phyloP scores from a whole-genome alignment of 345 rosid species.

The Corchorus capsularis region DNA sequence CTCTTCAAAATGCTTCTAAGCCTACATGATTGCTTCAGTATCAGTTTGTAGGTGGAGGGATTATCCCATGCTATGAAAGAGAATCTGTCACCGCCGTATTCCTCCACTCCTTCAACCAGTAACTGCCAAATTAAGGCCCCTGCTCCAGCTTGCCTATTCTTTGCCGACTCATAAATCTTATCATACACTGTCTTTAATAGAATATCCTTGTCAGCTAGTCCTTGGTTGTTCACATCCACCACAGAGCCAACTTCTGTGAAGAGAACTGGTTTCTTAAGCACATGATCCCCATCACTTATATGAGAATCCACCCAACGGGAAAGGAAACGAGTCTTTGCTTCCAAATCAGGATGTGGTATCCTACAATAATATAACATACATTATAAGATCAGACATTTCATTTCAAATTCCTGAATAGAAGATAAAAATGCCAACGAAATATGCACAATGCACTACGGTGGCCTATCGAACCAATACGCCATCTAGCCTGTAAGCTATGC shows the following conservation, averaged over 20 bases:
- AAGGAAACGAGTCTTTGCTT: constrained; percentile 14
- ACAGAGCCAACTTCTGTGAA: constrained; percentile 22
- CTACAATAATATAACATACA: neutral
- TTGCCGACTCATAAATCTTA: constrained; percentile 21
- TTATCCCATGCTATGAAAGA: constrained; percentile 17
- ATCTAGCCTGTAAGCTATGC: neutral
- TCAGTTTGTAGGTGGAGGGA: neutral
- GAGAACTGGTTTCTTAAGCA: constrained; percentile 15
- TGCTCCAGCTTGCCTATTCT: constrained; percentile 20
- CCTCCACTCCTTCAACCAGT: constrained; percentile 14
- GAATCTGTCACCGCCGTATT: constrained; percentile 8
- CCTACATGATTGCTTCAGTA: constrained; percentile 10
- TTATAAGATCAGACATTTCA: neutral
- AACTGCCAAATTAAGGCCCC: constrained; percentile 26
- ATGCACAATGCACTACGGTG: neutral
- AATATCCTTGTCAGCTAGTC: constrained; percentile 21
- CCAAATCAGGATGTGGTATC: constrained; percentile 20
- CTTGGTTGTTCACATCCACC: constrained; percentile 4
- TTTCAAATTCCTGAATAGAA: neutral
- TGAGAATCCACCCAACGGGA: constrained; percentile 24
- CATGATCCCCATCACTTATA: constrained; percentile 16
- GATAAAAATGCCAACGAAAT: neutral
- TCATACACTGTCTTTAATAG: constrained; percentile 23
- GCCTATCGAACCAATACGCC: neutral
- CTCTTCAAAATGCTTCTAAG: constrained; percentile 13